Base-by-base conservation (phyloP, 208 protist genomes). In the Leishmania lainsoni region DNA sequence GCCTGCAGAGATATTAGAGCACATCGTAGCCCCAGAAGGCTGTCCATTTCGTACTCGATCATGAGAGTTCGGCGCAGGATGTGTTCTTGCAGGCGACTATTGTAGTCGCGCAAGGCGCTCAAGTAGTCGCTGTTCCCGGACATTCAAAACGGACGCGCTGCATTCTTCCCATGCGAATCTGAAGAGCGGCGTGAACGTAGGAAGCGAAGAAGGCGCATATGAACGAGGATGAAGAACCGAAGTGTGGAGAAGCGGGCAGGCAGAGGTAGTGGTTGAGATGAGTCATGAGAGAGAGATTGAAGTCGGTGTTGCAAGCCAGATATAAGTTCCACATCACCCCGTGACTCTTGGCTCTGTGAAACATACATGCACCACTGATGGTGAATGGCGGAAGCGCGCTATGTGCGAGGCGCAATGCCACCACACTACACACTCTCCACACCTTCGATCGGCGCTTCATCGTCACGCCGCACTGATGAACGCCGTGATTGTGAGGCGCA, bases 11-110 rank as follows among this genome's bases (percentile, higher is more conserved):
- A 26, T 17, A n/a, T 49, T 1, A 84, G 70, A 58, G 35, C 74
- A 9, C 14, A 75, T 51, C 81, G 81, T 65, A 84, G 49, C 35
- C 45, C 56, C 26, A 76, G 49, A 56, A 84, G 42, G 32, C 49
- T 52, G 52, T 81, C 76, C 22, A 80, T 71, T 51, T 84, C 81
- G 35, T 73, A 76, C 42, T 78, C 58, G 0, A 81, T 65, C 10
- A 74, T 35, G 48, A 48, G 22, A 5, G 42, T 12, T 6, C 81
- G 75, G 17, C 9, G 14, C 58, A 56, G 29, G 6, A 84, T 73
- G 6, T 22, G 71, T 42, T 51, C 26, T 51, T 71, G 58, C 3
- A 84, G 81, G 45, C 26, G 29, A 35, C 2, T n/a, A 49, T 84
- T 84, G 12, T 49, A 29, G 8, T 39, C 10, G 3, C 49, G 56